phyloP scores from a whole-genome alignment of 345 rosid genomes.

The Linum trigynum region DNA sequence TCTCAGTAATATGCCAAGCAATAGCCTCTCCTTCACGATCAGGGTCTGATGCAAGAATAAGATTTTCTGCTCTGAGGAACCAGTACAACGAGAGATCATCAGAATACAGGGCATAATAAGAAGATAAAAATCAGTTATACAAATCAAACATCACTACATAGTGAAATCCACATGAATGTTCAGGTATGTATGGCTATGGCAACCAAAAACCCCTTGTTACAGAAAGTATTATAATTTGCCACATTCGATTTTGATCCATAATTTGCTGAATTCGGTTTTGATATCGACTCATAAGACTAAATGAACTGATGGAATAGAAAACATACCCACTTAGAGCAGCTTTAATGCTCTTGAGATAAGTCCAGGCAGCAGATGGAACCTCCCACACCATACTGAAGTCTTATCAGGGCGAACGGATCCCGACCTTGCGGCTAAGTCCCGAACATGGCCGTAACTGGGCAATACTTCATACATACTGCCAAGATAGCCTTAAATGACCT shows the following conservation, averaged over 20 bases:
- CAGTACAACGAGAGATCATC: conserved; percentile 29
- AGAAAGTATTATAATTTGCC: too few relatives aligned
- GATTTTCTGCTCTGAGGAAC: conserved; percentile 80
- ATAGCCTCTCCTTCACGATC: conserved; percentile 99
- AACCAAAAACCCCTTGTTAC: neutral
- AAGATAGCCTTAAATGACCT: conserved; percentile 85
- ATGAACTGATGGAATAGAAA: conserved; percentile 8
- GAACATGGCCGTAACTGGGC: conserved; percentile 93
- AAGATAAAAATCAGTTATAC: conserved; percentile 6
- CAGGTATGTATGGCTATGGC: neutral
- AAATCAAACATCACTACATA: neutral
- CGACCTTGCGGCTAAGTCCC: conserved; percentile 93
- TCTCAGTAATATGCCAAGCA: conserved; percentile 98
- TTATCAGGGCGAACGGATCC: conserved; percentile 94
- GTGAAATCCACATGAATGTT: conserved; percentile 2
- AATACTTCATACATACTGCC: conserved; percentile 85
- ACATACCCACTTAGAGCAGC: conserved; percentile 72
- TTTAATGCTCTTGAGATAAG: conserved; percentile 91
- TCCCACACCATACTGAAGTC: conserved; percentile 99
- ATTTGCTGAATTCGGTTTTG: neutral
- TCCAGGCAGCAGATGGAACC: conserved; percentile 95
- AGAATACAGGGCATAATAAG: conserved; percentile 14
- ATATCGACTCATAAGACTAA: neutral
- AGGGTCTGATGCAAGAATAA: conserved; percentile 98
- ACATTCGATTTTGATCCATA: too few relatives aligned